A percentile compares a stretch with the other conserved stretches of the same genome.
These are phyloP conservation scores for Penicillium occitanis DNA, from an alignment of 2,329 filamentous ascomycete genomes.

Conservation along the genomic window DNA sequence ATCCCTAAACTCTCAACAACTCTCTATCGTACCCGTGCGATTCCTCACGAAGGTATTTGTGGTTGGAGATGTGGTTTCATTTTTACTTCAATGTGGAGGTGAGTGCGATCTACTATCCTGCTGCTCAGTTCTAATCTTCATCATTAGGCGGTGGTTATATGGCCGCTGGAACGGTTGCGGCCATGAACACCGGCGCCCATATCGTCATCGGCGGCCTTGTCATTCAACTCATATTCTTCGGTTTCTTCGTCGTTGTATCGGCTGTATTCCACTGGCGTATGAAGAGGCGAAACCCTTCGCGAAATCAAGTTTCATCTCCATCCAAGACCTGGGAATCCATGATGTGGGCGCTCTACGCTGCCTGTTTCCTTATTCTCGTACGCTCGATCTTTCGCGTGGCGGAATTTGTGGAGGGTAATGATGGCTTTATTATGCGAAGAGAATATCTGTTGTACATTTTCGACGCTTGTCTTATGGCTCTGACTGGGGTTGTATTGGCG, in stretches of 20 bases:
- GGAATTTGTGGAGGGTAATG: slow-evolving; percentile 26
- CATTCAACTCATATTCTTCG: slow-evolving; percentile 35
- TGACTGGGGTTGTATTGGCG: background rate
- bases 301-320: background rate
- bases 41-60: slow-evolving; percentile 39
- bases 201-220: slow-evolving; percentile 34
- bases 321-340: slow-evolving; percentile 24
- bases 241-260: slow-evolving; percentile 31
- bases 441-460: slow-evolving; percentile 29
- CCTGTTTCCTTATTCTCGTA: slow-evolving; percentile 25
- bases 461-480: slow-evolving; percentile 26
- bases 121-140: background rate
- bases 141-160: slow-evolving; percentile 24
- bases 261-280: slow-evolving; percentile 26
- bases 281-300: background rate
- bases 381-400: slow-evolving; percentile 27
- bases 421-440: slow-evolving; percentile 24
- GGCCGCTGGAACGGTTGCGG: background rate
- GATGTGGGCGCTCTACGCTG: slow-evolving; percentile 31
- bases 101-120: background rate
- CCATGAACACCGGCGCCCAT: slow-evolving; percentile 19
- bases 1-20: slow-evolving; percentile 23
- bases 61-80: slow-evolving; percentile 35
- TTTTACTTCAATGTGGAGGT: slow-evolving; percentile 34
- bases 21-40: slow-evolving; percentile 28